Base-by-base conservation (phyloP, 176 grass and related monocot species). In the Olyra latifolia region DNA sequence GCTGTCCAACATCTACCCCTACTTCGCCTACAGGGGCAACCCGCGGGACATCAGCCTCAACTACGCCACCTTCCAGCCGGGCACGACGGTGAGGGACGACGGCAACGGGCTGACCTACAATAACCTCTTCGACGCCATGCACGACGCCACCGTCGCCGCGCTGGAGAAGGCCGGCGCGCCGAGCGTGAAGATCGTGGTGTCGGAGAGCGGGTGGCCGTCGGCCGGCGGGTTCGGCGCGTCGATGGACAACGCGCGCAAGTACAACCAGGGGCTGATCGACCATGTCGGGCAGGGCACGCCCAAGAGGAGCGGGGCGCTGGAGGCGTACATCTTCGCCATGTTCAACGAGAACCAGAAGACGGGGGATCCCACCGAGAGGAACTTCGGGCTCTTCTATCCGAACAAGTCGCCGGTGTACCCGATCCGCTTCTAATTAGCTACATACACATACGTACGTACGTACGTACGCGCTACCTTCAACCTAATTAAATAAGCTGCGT, bases 201-300 rank as follows among this genome's bases (percentile, higher is more conserved):
- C 93, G 1, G 88, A 93, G 78, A 93, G 76, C 25, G 93, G 88
- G 2, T 97, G 93, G 93, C 93, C 93, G 62, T 89, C 91, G 15
- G 84, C 78, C 4, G 88, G 86, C 14, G 91, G 88, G 20, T 82
- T 48, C 24, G 84, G 23, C 1, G 89, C 91, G 0, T 80, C 48
- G 6, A n/a, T 32, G 5, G 83, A 74, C 0, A 93, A 91, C 57
- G 91, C 94, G 4, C 46, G 79, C 44, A n/a, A n/a, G n/a, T n/a
- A n/a, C n/a, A 91, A 91, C 69, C 89, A 91, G 71, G 82, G 78
- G 14, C 38, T 92, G 54, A 86, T 91, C 43, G 27, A 76, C 16
- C 89, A 88, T 29, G 81, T 91, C 0, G 3, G 52, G 7, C 22
- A n/a, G 4, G 85, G 89, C 28, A 91, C 89, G 0, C 85, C 89